phyloP scores from a whole-genome alignment of 2,329 filamentous ascomycete species.

The Colletotrichum sidae region DNA sequence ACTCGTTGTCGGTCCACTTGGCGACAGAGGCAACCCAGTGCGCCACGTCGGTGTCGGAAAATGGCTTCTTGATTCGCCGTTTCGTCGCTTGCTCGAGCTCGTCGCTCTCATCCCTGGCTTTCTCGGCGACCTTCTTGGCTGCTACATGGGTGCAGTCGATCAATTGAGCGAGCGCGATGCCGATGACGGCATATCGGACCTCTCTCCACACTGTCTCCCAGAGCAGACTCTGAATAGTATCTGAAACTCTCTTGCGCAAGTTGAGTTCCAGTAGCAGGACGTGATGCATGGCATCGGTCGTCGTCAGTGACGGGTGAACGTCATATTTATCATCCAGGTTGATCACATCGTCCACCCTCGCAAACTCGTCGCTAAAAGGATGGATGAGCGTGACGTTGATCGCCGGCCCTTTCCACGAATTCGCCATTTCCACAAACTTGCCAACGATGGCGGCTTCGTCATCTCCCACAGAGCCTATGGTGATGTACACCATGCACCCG shows the following conservation, averaged over 20 bases:
- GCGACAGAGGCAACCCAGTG: constrained; percentile 38
- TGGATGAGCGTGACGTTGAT: constrained; percentile 43
- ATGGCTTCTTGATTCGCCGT: accelerated
- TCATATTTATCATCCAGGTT: constrained; percentile 45
- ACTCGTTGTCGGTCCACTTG: constrained; percentile 39
- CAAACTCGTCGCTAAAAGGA: constrained; percentile 42
- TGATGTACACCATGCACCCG: constrained; percentile 43
- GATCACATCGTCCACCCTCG: constrained; percentile 38
- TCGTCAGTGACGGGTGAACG: constrained; percentile 43
- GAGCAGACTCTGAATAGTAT: constrained; percentile 41
- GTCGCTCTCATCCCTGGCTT: not conserved
- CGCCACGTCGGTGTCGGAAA: not conserved
- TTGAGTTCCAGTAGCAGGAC: constrained; percentile 42
- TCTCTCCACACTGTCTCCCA: constrained; percentile 45
- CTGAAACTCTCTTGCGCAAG: constrained; percentile 36
- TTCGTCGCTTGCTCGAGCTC: not conserved
- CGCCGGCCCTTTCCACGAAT: constrained; percentile 41
- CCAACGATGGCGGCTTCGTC: constrained; percentile 44
- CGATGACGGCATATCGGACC: constrained; percentile 43
- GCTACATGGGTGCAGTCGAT: constrained; percentile 37
- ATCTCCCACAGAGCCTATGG: constrained; percentile 42
- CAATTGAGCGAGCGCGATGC: constrained; percentile 38
- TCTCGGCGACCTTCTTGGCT: not conserved
- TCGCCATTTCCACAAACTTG: constrained; percentile 40
- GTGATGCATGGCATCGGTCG: constrained; percentile 44